Percentiles rank a stretch among this genome's conserved stretches.
These are phyloP conservation scores for Neurospora cerealis DNA, from an alignment of 495 filamentous ascomycete species.

Conservation along the genomic window DNA sequence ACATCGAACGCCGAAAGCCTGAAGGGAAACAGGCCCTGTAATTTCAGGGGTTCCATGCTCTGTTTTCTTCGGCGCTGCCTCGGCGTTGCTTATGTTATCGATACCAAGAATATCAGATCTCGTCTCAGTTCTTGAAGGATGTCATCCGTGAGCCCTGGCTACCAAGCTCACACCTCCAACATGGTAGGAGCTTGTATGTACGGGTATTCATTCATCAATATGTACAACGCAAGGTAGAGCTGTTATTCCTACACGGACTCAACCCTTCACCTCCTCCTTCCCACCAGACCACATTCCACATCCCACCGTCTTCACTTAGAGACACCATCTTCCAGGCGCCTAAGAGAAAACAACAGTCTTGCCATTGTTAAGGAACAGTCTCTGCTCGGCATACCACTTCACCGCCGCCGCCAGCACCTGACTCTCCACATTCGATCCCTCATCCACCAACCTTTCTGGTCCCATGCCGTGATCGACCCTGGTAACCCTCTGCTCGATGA, in stretches of 20 bases:
- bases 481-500: conserved; percentile 67
- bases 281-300: not conserved
- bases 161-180: not conserved
- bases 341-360: conserved; percentile 62
- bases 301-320: not conserved
- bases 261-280: not conserved
- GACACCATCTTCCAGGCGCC: conserved; percentile 3
- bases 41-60: not conserved
- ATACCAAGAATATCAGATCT: not conserved
- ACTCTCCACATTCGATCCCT: conserved; percentile 67
- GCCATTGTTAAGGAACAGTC: conserved; percentile 60
- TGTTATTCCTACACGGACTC: not conserved
- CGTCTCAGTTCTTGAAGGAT: no score
- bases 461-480: conserved; percentile 60
- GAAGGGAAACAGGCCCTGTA: not conserved
- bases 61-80: not conserved
- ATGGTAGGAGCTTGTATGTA: not conserved
- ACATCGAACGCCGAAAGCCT: not conserved
- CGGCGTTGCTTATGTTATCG: not conserved
- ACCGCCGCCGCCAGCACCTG: conserved; percentile 62
- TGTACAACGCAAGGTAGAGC: not conserved
- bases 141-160: not conserved
- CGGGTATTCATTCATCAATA: not conserved
- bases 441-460: conserved; percentile 58
- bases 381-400: conserved; percentile 61